Base-by-base conservation (phyloP, 352 stramenopile genomes). In the Globisporangium ultimum region DNA sequence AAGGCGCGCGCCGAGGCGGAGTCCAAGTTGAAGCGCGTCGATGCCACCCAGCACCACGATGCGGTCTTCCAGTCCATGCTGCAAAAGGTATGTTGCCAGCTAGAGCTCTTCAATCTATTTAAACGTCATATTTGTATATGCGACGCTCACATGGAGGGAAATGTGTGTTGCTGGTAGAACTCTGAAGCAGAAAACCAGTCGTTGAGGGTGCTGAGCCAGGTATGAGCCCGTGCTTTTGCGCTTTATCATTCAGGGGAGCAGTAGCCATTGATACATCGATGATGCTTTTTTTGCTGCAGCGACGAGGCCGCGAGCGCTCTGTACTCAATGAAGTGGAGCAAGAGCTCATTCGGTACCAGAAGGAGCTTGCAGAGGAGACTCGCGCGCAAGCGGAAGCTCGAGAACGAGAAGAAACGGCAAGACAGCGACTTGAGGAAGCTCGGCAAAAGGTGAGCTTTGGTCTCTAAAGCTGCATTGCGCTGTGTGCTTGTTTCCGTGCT, bases 1-100 rank as follows among this genome's bases (percentile, higher is more conserved):
- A 67, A 61, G 20, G 72, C 79, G 28, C 82, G 80, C 20, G 58
- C 71, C 13, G 68, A 88, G 20, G 82, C 82, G 0, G 78, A 87
- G 18, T 54, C 60, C 11, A 70, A 83, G 59, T 56, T 91, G 38
- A 61, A 63, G 17, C 53, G 24, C 20, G 38, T 76, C 40, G 68
- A 66, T 18, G 47, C 48, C 3, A 47, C 53, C 12, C 60, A 67
- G 54, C 10, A 46, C 34, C 45, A 56, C 42, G 60, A 59, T 28
- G 62, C 50, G 3, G 60, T 21, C 9, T 48, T 78, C 9, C 41
- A 65, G 18, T 67, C 60, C 7, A 53, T 80, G 1, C 20, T 84
- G 18, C 68, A 68, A 28, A 67, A 62, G 15, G 69, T 72, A 57
- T 20, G 58, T 46, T 10, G 7, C 24, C 5, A 28, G 24, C 24